These are phyloP conservation scores for Septoria petroselini DNA, from an alignment of 2,329 filamentous ascomycete species.

Conservation along the genomic window DNA sequence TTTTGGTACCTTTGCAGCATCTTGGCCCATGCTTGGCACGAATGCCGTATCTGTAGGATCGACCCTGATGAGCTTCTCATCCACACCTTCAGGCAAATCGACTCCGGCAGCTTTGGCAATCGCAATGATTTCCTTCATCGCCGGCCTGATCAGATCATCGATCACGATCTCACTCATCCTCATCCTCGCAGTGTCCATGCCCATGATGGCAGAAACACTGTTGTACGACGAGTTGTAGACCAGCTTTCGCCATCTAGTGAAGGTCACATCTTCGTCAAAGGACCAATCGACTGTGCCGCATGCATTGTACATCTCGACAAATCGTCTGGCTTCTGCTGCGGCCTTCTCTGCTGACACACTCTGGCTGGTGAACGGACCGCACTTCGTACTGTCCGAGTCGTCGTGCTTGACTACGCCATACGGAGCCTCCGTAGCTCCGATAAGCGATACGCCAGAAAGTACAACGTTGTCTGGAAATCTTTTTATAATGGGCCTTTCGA, in stretches of 20 bases:
- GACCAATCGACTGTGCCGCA: slow-evolving; percentile 45
- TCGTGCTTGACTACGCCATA: slow-evolving; percentile 54
- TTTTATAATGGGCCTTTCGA: slow-evolving; percentile 53
- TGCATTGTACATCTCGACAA: slow-evolving; percentile 50
- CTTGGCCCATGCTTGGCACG: slow-evolving; percentile 55
- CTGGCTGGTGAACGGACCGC: slow-evolving; percentile 51
- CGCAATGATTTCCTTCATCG: slow-evolving; percentile 54
- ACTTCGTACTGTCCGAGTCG: slow-evolving; percentile 49
- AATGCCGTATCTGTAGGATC: slow-evolving; percentile 52
- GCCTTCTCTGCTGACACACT: slow-evolving; percentile 33
- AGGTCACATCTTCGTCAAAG: slow-evolving; percentile 45
- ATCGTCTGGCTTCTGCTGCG: slow-evolving; percentile 40
- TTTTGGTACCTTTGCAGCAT: slow-evolving; percentile 46
- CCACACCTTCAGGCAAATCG: slow-evolving; percentile 44
- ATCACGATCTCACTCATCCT: slow-evolving; percentile 47
- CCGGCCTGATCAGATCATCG: slow-evolving; percentile 50
- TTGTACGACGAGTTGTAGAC: slow-evolving; percentile 54
- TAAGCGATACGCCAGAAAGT: slow-evolving; percentile 54
- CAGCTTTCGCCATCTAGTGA: slow-evolving; percentile 52
- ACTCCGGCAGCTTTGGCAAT: slow-evolving; percentile 48
- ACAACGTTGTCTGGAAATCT: slow-evolving; percentile 53
- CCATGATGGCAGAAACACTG: slow-evolving; percentile 51
- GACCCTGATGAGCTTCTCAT: slow-evolving; percentile 47
- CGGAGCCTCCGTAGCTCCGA: slow-evolving; percentile 50
- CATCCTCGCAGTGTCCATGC: slow-evolving; percentile 53